Percentiles rank a stretch among this genome's conserved stretches.
Evolutionary conservation across 2,329 filamentous ascomycete species (phyloP).

Genomic region (Ceratocystis lukuohia): DNA sequence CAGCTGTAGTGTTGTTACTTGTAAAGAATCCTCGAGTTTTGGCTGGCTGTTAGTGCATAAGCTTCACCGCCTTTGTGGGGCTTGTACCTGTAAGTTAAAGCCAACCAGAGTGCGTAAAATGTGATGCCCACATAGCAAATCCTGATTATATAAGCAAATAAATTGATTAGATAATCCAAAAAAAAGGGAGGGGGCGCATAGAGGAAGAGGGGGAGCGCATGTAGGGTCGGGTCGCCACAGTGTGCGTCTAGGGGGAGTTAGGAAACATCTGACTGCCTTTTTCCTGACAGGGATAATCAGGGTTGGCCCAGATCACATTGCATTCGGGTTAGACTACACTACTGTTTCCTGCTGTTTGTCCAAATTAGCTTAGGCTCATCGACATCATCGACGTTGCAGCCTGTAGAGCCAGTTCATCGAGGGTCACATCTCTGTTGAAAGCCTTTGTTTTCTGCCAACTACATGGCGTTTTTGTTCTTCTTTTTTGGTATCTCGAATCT

Average conservation of each 20-base stretch:
- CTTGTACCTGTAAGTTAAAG: too few species aligned
- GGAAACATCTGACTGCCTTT: not conserved
- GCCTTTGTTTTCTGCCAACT: slow-evolving; percentile 2
- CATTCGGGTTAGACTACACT: not conserved
- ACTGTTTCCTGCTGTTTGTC: not conserved
- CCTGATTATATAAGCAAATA: too few species aligned
- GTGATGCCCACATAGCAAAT: too few species aligned
- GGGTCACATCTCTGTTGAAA: not conserved
- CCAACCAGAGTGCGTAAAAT: too few species aligned
- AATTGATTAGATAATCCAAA: too few species aligned
- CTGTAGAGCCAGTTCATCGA: not conserved
- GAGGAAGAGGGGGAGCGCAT: not conserved
- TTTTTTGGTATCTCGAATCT: not conserved
- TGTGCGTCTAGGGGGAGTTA: not conserved
- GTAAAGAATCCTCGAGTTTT: too few species aligned
- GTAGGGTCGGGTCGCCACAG: not conserved
- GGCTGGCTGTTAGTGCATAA: too few species aligned
- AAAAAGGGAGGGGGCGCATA: too few species aligned
- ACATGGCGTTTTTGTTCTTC: not conserved
- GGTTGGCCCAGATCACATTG: not conserved
- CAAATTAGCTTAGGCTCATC: not conserved
- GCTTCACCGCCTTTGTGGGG: too few species aligned
- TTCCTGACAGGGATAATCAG: not conserved
- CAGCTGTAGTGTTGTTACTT: too few species aligned
- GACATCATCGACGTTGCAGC: slow-evolving; percentile 14